Conservation (phyloP, 2,329 filamentous ascomycete species). For the Colletotrichum gloeosporioides region DNA sequence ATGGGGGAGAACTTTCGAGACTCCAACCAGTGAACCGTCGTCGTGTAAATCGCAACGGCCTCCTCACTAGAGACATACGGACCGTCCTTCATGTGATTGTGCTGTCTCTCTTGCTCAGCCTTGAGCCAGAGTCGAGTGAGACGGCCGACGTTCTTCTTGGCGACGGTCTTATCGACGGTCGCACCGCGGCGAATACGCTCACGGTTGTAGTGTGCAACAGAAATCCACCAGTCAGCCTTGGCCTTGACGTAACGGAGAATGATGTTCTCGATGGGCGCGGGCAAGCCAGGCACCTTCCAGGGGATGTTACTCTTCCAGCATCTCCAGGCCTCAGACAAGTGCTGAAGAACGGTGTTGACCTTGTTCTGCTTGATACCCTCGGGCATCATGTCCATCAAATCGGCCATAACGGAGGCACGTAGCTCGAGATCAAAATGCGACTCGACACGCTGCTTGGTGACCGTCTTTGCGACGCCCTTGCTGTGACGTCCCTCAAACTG, state of each 20-base stretch:
- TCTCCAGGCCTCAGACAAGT: slow-evolving; percentile 97
- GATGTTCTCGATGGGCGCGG: slow-evolving; percentile 97
- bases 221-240: slow-evolving; percentile 99
- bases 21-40: slow-evolving; percentile 98
- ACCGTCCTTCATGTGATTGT: slow-evolving; percentile 99
- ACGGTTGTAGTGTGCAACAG: slow-evolving; percentile 97
- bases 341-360: slow-evolving; percentile 96
- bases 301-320: slow-evolving; percentile 99
- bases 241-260: slow-evolving; percentile 98
- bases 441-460: slow-evolving; percentile 98
- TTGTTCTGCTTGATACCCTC: slow-evolving; percentile 99
- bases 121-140: slow-evolving; percentile 96
- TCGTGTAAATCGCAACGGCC: slow-evolving; percentile 98
- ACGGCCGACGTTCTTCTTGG: slow-evolving; percentile 97
- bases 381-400: slow-evolving; percentile 99
- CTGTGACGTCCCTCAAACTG: slow-evolving; percentile 98
- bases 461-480: slow-evolving; percentile 98
- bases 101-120: slow-evolving; percentile 96
- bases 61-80: slow-evolving; percentile 98
- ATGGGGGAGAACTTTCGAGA: slow-evolving; percentile 98
- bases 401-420: slow-evolving; percentile 97
- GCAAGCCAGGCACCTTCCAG: slow-evolving; percentile 97
- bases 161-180: slow-evolving; percentile 98
- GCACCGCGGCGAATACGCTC: slow-evolving; percentile 96
- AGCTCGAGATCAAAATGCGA: slow-evolving; percentile 98